Base-by-base conservation (phyloP, 148 eudicot species). In the Hydrangea macrophylla region DNA sequence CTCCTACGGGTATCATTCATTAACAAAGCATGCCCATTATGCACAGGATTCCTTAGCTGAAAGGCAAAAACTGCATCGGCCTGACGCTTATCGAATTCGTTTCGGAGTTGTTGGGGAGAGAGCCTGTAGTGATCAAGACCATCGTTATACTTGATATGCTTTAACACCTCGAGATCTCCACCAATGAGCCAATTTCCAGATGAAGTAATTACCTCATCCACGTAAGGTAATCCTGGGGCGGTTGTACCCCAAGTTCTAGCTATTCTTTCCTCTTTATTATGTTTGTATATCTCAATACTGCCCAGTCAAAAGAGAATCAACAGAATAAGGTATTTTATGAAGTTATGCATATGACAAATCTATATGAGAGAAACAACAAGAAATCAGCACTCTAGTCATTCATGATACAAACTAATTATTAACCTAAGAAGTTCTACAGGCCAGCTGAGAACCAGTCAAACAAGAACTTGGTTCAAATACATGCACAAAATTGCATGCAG, bases 61-160 rank as follows among this genome's bases (percentile, higher is more conserved):
- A 89, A 86, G 18, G 96, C 96, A 71, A 86, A 89, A 71, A 89
- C 96, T 18, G 96, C 92, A 86, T 89, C 96, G 15, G 92, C 91
- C 65, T 89, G 81, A 68, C 89, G 89, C 60, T 65, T 79, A 55
- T 84, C 86, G 62, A 89, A 89, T 68, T 89, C 96, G 62, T 81
- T 70, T 1, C 92, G 83, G 11, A 89, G 85, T 70, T 84, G 85
- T 55, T 70, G 61, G 56, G 96, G 96, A 53, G 96, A 89, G 28
- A 89, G 78, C 75, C 96, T 76, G 74, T 83, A 89, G 69, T 83
- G 85, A 76, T 89, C 92, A 66, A 89, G 96, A 62, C 96, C 96
- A 13, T 89, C 96, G 71, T 89, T 85, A 76, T 89, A 89, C 64
- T 86, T 89, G 74, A 89, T 83, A 68, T 81, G 85, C 62, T 81